A percentile compares a stretch with the other conserved stretches of the same genome.
These are phyloP conservation scores for Sphagnum tenellum DNA, from an alignment of 225 moss, liverwort and hornwort genomes.

Conservation along the genomic window DNA sequence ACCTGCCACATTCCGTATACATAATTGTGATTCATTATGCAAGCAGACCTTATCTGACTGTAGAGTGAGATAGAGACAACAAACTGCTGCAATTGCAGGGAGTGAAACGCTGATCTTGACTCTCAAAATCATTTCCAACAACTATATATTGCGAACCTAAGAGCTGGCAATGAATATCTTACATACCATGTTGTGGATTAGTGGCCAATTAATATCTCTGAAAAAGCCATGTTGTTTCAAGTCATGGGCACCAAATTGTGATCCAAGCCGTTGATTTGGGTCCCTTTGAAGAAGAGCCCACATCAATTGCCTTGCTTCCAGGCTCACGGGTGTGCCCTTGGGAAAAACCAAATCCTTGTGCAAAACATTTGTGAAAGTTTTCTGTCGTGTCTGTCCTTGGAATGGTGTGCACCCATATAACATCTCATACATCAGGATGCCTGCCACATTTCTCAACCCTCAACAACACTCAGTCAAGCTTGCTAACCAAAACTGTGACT, in stretches of 20 bases:
- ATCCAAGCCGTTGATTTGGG: slow-evolving; percentile 58
- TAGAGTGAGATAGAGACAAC: not conserved
- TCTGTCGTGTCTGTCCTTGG: slow-evolving; percentile 65
- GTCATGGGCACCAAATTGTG: slow-evolving; percentile 56
- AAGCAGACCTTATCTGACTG: not conserved
- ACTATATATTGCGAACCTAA: no score
- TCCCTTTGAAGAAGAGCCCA: slow-evolving; percentile 58
- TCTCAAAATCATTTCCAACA: not conserved
- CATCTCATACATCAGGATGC: slow-evolving; percentile 83
- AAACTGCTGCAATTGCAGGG: no score
- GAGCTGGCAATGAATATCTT: not conserved
- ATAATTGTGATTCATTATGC: not conserved
- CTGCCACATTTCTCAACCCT: slow-evolving; percentile 8
- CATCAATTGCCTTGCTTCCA: slow-evolving; percentile 58
- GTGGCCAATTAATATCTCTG: slow-evolving; percentile 57
- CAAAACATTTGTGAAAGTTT: slow-evolving; percentile 71
- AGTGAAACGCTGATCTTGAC: not conserved
- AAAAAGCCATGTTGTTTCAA: slow-evolving; percentile 75
- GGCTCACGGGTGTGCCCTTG: slow-evolving; percentile 41
- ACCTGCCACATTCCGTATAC: slow-evolving; percentile 1
- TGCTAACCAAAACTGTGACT: no score
- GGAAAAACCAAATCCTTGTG: slow-evolving; percentile 70
- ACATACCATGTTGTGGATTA: slow-evolving; percentile 57
- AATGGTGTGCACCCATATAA: slow-evolving; percentile 76
- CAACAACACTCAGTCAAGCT: no score